phyloP scores from a whole-genome alignment of 768 basidiomycete genomes.

The Boletus rubescentipes region DNA sequence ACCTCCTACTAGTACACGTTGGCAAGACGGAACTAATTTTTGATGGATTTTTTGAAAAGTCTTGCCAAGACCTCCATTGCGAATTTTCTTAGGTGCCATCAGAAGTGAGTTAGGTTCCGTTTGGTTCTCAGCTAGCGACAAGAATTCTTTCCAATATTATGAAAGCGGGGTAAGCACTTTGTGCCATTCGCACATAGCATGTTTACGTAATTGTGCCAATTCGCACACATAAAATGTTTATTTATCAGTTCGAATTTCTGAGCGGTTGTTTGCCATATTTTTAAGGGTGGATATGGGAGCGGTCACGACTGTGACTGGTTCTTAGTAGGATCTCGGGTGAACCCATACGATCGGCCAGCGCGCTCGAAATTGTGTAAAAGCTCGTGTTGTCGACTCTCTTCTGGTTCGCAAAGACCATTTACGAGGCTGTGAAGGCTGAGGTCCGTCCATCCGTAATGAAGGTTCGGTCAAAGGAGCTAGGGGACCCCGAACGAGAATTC shows the following conservation, averaged over 20 bases:
- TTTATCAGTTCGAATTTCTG: too few species aligned
- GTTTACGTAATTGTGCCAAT: neutral
- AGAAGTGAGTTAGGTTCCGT: constrained; percentile 4
- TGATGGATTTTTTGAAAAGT: neutral
- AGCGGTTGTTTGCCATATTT: neutral
- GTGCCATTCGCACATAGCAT: constrained; percentile 14
- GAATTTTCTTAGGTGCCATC: too few species aligned
- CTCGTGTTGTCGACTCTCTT: neutral
- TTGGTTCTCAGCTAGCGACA: neutral
- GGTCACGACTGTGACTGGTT: neutral
- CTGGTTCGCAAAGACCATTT: constrained; percentile 9
- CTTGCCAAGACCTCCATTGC: constrained; percentile 2
- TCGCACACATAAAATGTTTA: neutral
- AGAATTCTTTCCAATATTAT: neutral
- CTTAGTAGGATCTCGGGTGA: neutral
- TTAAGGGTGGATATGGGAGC: too few species aligned
- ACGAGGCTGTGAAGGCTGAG: constrained; percentile 14
- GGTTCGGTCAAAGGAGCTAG: constrained; percentile 9
- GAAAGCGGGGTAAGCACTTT: constrained; percentile 27
- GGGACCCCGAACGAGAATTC: constrained; percentile 14
- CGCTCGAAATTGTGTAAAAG: neutral
- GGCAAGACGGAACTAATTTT: neutral
- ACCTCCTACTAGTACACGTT: neutral
- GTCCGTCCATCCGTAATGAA: constrained; percentile 24
- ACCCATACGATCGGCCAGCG: neutral